Base-by-base conservation (phyloP, 345 rosid species). In the Pseudoturritis turrita region DNA sequence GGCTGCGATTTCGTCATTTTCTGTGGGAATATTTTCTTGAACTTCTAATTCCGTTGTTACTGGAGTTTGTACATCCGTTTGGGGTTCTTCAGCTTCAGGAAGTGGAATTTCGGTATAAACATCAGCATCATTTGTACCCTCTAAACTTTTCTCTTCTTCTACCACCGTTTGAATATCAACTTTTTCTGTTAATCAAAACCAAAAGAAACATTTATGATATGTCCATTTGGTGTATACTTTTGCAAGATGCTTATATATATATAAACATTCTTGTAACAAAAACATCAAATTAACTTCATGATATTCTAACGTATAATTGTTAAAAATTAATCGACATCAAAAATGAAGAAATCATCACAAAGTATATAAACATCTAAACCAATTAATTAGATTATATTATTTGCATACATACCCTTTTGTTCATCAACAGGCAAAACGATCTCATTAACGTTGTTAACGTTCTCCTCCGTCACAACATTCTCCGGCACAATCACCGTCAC, bases 391-490 rank as follows among this genome's bases (percentile, higher is more conserved):
- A 70, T 44, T 45, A 23, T 17, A 37, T 25, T 10, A 33, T 53
- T 52, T 51, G 43, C 66, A 40, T 72, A 66, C 62, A 33, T 72
- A 77, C 62, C 68, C n/a, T 29, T 66, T 64, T 62, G 71, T 45
- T 78, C 67, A 6, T 61, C 75, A 33, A 54, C 29, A 23, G 47
- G 40, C n/a, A 17, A 51, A 23, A 19, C 33, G 53, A 10, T 66
- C 72, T 72, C 82, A 2, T 56, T 18, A 17, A 39, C 44, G 25
- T 77, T 55, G 63, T 79, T 73, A 2, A 57, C 71, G 25, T 46
- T 43, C 9, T 63, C 78, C 63, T 49, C 65, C 18, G 44, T 13
- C 57, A 15, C 61, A 35, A 47, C 33, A 23, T 72, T 62, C 23
- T 17, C 39, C 26, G 10, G 43, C 19, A 44, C 31, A 19, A 44